Evolutionary conservation across 208 protist genomes (phyloP), one percentile per base, ranked within the genome.

Genomic region (Crithidia fasciculata): DNA sequence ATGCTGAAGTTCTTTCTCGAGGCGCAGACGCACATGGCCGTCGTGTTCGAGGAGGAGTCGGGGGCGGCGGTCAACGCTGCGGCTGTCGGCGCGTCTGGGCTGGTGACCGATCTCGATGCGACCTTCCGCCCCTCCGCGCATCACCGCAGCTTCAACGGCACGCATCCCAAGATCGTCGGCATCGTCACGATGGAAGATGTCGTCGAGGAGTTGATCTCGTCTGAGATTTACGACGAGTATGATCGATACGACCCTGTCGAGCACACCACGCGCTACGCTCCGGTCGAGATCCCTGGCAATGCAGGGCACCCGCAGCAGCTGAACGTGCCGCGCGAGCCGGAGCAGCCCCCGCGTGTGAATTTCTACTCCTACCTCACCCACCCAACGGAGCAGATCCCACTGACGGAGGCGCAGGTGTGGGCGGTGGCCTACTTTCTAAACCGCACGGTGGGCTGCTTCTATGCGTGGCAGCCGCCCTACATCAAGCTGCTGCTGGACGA

Each of bases 221-320:
- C 81, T 4, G 88, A 97, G 80, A 95, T 97, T 63, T 95, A 95
- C 76, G 92, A 97, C 79, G 92, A 97, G 75, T 97, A 97, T 72
- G 92, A 97, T 70, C 69, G 81, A 67, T 90, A 95, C 69, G 84
- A 82, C 40, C 55, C 69, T 43, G 79, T 75, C 12, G 64, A 74
- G 45, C 64, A 50, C 15, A 58, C 67, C n/a, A 56, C 66, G 12
- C 66, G 54, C 10, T 73, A 79, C 60, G 67, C 66, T 13, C 15
- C 68, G 10, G 52, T 58, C 4, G 41, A 78, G 19, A 18, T 78
- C n/a, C 68, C 69, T 8, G 53, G 44, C 69, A 62, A 73, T 62
- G 40, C 37, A 59, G 41, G 70, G 73, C 41, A 58, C 40, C 28
- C 62, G 3, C 49, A 81, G 12, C 12, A 52, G 10, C 39, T 80